Conservation (phyloP, 140 eudicot species). For the Stevia rebaudiana region DNA sequence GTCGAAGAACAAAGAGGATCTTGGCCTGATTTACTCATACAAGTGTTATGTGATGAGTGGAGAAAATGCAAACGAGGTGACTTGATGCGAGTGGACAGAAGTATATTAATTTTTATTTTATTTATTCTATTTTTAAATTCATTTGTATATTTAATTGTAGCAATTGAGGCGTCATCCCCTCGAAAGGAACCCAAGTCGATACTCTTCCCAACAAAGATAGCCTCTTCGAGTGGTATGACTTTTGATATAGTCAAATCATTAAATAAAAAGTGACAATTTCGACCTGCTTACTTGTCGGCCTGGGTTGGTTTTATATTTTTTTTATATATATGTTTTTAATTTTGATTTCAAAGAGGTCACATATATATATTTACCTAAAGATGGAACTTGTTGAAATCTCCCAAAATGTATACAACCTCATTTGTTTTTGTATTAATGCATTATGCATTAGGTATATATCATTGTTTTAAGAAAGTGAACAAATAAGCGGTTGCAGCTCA, state of each 20-base stretch:
- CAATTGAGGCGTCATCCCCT: conserved; percentile 89
- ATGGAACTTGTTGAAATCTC: not conserved
- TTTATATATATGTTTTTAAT: too few species aligned
- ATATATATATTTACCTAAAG: not conserved
- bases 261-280: not conserved
- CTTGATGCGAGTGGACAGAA: conserved; percentile 8
- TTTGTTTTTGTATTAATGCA: not conserved
- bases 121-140: not conserved
- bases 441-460: not conserved
- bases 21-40: conserved; percentile 74
- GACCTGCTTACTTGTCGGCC: not conserved
- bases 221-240: conserved; percentile 45
- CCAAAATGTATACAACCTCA: not conserved
- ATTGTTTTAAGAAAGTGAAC: not conserved
- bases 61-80: conserved; percentile 95
- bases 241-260: conserved; percentile 3
- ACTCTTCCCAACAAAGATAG: conserved; percentile 49
- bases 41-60: conserved; percentile 86
- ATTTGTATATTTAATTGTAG: conserved; percentile 32
- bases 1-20: conserved; percentile 67
- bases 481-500: not conserved
- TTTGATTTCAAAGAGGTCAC: not conserved
- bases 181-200: conserved; percentile 67
- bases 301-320: too few species aligned
- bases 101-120: not conserved